Evolutionary conservation across 1,284 basidiomycete genomes (phyloP).

Genomic region (Fomitopsis pinicola): DNA sequence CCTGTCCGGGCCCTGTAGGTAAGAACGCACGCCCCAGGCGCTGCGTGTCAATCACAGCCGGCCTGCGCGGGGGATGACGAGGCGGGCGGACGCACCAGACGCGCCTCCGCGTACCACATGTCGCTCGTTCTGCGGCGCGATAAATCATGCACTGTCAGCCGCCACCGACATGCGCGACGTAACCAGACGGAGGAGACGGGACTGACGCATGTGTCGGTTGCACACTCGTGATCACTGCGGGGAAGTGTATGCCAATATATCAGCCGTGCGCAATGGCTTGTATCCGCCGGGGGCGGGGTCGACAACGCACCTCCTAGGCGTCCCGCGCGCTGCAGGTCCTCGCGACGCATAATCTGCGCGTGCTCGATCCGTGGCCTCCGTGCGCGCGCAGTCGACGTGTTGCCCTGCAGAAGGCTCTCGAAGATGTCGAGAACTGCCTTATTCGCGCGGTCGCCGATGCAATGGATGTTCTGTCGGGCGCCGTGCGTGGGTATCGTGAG

Average conservation of each 20-base stretch:
- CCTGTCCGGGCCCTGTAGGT: constrained; percentile 64
- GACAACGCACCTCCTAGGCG: constrained; percentile 59
- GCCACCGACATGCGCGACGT: not conserved
- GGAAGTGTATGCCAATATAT: not conserved
- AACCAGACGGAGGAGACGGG: not conserved
- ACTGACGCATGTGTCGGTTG: constrained; percentile 89
- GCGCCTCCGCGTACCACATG: constrained; percentile 85
- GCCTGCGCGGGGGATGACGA: not conserved
- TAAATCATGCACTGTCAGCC: not conserved
- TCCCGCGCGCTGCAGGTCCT: constrained; percentile 69
- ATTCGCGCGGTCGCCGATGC: constrained; percentile 90
- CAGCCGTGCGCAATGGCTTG: not conserved
- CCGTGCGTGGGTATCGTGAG: not conserved
- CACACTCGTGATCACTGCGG: constrained; percentile 83
- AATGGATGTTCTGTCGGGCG: constrained; percentile 73
- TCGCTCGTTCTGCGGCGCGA: constrained; percentile 62
- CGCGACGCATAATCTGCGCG: constrained; percentile 76
- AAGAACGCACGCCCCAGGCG: not conserved
- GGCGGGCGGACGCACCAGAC: constrained; percentile 48
- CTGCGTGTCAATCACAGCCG: not conserved
- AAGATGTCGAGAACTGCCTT: constrained; percentile 78
- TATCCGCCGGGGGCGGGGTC: not conserved
- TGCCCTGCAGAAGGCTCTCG: constrained; percentile 42
- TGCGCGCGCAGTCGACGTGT: constrained; percentile 31
- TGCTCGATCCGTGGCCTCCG: constrained; percentile 82